Percentiles rank a stretch among this genome's conserved stretches.
These are phyloP conservation scores for Camellia lanceoleosa DNA, from an alignment of 148 eudicot genomes.

Conservation along the genomic window DNA sequence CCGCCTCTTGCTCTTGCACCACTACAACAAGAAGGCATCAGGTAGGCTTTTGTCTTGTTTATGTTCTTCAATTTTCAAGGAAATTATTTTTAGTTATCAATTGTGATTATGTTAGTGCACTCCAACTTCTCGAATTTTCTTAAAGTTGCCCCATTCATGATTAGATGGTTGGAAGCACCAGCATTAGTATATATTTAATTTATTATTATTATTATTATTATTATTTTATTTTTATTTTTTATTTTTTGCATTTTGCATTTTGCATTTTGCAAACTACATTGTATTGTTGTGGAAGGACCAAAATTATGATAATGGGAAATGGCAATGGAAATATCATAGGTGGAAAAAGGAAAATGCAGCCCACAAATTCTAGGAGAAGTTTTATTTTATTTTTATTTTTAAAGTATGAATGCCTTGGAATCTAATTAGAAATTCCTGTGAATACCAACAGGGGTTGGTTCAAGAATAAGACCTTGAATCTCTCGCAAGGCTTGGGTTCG, in stretches of 20 bases:
- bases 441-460: too few species aligned
- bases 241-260: too few species aligned
- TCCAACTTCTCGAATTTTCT: not conserved
- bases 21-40: constrained; percentile 45
- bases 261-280: not conserved
- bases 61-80: not conserved
- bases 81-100: not conserved
- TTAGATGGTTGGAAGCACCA: not conserved
- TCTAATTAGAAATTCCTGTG: not conserved
- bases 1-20: constrained; percentile 94
- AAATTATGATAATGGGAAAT: not conserved
- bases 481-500: too few species aligned
- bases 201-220: not conserved
- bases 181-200: not conserved
- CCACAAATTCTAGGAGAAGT: not conserved
- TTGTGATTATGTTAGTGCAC: not conserved
- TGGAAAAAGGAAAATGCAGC: not conserved
- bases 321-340: not conserved
- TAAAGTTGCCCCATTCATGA: not conserved
- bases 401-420: not conserved
- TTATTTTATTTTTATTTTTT: too few species aligned
- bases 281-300: not conserved
- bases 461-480: too few species aligned
- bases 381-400: not conserved
- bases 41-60: constrained; percentile 35